Conservation (phyloP, 441 rosid species). For the Populus hybrid region DNA sequence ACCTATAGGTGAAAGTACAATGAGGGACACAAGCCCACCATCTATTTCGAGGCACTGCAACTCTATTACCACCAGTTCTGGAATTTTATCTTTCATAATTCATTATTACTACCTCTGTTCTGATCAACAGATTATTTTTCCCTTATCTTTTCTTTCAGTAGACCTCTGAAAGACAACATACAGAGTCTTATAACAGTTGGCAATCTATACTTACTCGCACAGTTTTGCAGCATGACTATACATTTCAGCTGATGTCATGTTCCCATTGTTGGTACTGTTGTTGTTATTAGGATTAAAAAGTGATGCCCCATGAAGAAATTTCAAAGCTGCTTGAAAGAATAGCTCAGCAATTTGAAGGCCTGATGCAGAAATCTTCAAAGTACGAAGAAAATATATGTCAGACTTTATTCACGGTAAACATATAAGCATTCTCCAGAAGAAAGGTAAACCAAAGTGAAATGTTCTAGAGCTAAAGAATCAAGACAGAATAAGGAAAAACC, state of each 20-base stretch:
- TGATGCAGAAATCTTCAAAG: slow-evolving; percentile 4
- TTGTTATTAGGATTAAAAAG: background rate
- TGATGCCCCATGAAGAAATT: slow-evolving; percentile 7
- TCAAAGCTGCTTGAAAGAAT: slow-evolving; percentile 4
- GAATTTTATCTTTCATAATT: background rate
- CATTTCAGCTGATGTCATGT: slow-evolving; percentile 4
- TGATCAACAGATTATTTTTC: background rate
- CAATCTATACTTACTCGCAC: slow-evolving; percentile 1
- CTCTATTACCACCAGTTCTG: background rate
- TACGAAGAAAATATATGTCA: background rate
- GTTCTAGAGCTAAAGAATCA: background rate
- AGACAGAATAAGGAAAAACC: background rate
- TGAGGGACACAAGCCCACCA: background rate
- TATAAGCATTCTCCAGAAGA: background rate
- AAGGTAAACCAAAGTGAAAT: background rate
- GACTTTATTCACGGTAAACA: background rate
- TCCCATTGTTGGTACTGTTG: background rate
- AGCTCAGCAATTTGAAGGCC: slow-evolving; percentile 1
- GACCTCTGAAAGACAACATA: background rate
- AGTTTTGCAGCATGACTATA: background rate
- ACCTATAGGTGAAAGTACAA: background rate
- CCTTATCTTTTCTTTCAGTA: background rate
- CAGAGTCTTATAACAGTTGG: background rate
- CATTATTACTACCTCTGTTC: background rate
- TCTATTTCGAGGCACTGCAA: background rate